These are phyloP conservation scores for Penicillium paradoxum DNA, from an alignment of 495 filamentous ascomycete species.

Conservation along the genomic window DNA sequence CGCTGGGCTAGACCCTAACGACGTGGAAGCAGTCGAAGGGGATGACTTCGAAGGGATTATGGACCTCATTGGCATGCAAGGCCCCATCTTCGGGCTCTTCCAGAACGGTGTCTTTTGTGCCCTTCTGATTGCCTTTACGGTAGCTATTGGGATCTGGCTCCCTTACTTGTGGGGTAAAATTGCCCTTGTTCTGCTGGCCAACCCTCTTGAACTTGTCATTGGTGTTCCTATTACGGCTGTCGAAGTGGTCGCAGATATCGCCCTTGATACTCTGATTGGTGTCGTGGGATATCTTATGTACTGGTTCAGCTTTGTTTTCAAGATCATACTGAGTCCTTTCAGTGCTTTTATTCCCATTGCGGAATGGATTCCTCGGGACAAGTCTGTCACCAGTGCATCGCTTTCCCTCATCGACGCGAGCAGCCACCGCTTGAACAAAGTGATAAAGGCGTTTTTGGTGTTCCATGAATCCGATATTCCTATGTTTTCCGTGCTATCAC, in stretches of 20 bases:
- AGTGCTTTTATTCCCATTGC: slow-evolving; percentile 36
- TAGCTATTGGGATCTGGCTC: slow-evolving; percentile 78
- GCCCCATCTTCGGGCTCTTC: slow-evolving; percentile 79
- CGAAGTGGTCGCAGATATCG: slow-evolving; percentile 66
- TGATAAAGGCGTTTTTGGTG: slow-evolving; percentile 39
- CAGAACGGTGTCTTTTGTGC: slow-evolving; percentile 94
- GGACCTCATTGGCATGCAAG: slow-evolving; percentile 95
- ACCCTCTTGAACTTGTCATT: slow-evolving; percentile 63
- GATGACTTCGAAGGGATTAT: slow-evolving; percentile 98
- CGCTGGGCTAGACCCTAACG: slow-evolving; percentile 54
- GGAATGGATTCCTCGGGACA: slow-evolving; percentile 36
- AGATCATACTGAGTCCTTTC: slow-evolving; percentile 42
- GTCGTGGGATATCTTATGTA: slow-evolving; percentile 53
- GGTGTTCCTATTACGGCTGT: slow-evolving; percentile 66
- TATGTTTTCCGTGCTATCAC: slow-evolving; percentile 57
- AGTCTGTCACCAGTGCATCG: slow-evolving; percentile 40
- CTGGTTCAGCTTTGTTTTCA: slow-evolving; percentile 42
- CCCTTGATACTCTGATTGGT: slow-evolving; percentile 57
- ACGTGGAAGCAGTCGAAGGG: slow-evolving; percentile 61
- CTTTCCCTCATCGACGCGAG: slow-evolving; percentile 46
- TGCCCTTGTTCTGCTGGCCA: slow-evolving; percentile 70
- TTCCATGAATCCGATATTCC: slow-evolving; percentile 54
- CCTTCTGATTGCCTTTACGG: slow-evolving; percentile 79
- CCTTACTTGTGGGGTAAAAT: slow-evolving; percentile 89
- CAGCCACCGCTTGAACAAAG: slow-evolving; percentile 38